Percentiles rank a stretch among this genome's conserved stretches.
Evolutionary conservation across 2,329 filamentous ascomycete genomes (phyloP).

Genomic region (Aspergillus brunneoviolaceus): DNA sequence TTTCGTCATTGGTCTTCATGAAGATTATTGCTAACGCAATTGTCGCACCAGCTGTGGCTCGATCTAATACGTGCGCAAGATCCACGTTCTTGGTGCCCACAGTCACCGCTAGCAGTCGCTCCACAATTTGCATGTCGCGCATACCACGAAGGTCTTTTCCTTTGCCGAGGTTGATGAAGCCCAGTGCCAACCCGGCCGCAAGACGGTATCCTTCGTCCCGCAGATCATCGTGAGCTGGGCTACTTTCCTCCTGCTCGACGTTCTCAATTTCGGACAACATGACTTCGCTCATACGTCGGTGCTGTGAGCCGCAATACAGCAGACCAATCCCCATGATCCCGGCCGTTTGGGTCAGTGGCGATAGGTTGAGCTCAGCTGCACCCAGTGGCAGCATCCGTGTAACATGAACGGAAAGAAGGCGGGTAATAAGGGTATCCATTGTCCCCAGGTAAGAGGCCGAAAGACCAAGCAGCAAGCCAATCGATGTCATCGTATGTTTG

Average conservation of each 20-base stretch:
- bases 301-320: conserved; percentile 91
- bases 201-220: conserved; percentile 95
- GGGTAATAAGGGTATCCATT: conserved; percentile 94
- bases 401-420: conserved; percentile 90
- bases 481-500: conserved; percentile 98
- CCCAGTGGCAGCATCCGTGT: conserved; percentile 90
- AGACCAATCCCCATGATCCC: conserved; percentile 96
- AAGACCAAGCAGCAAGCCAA: conserved; percentile 86
- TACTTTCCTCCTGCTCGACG: conserved; percentile 73
- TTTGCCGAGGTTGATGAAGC: conserved; percentile 91
- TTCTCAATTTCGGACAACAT: conserved; percentile 98
- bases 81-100: conserved; percentile 88
- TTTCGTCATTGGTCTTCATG: conserved; percentile 90
- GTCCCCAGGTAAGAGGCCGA: conserved; percentile 93
- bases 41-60: conserved; percentile 89
- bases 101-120: conserved; percentile 80
- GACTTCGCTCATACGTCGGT: conserved; percentile 97
- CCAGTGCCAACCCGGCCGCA: conserved; percentile 88
- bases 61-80: conserved; percentile 87
- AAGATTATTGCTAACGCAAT: conserved; percentile 89
- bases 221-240: conserved; percentile 68
- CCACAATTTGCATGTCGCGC: conserved; percentile 89
- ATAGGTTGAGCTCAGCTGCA: conserved; percentile 90
- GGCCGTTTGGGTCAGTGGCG: conserved; percentile 88
- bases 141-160: conserved; percentile 84